Base-by-base conservation (phyloP, 1,284 basidiomycete genomes). In the Farysia itapuensis region DNA sequence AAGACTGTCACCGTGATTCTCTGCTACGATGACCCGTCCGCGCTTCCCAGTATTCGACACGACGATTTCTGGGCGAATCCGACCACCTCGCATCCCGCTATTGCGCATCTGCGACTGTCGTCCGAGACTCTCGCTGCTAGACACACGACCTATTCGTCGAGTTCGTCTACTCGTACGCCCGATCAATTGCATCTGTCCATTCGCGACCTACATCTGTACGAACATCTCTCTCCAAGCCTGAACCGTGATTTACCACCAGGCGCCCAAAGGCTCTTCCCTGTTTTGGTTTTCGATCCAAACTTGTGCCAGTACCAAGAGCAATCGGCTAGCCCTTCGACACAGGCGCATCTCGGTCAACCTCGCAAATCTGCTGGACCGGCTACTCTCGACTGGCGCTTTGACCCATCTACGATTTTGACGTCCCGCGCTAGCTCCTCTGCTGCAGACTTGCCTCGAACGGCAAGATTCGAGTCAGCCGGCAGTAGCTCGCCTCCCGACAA, bases 71-170 rank as follows among this genome's bases (percentile, higher is more conserved):
- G 66, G 66, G 22, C 39, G n/a, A 46, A 56, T 15, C 66, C 66
- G 2, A 35, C 45, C 14, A 53, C 54, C 14, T 34, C 30, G 1
- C 63, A 66, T 35, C 67, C 67, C 4, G 30, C 43, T 22, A 41
- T 64, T 16, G 67, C 57, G 7, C 67, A 70, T 23, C 23, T 70
- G n/a, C 64, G 67, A 19, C 21, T 70, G 29, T 43, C 50, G 12
- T 39, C 40, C 25, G 50, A 60, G 24, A 49, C 31, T n/a, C 29
- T 64, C 12, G 24, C 18, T 12, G 50, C 47, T 5, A 26, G 21
- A 0, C 47, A 39, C 38, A 29, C 19, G 29, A n/a, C n/a, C n/a
- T n/a, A n/a, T n/a, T n/a, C n/a, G n/a, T n/a, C n/a, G n/a, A n/a
- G n/a, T n/a, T n/a, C n/a, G n/a, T n/a, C n/a, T n/a, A n/a, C n/a